Percentiles rank a stretch among this genome's conserved stretches.
Conservation (phyloP, 352 stramenopile genomes). For the Pythium plurisporium region DNA sequence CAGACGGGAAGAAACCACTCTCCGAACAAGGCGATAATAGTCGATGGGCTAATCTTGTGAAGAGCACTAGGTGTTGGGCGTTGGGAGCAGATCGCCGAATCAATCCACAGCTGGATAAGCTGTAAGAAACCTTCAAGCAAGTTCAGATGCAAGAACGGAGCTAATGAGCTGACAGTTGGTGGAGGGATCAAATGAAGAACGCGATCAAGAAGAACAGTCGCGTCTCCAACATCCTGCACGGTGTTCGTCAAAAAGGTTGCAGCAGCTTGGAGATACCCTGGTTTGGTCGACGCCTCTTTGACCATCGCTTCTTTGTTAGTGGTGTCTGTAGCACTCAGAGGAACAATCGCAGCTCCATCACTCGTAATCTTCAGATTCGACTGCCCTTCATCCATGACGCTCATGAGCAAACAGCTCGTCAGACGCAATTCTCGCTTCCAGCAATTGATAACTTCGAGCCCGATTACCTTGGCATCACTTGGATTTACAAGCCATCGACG, state of each 20-base stretch:
- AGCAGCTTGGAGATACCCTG: slow-evolving; percentile 66
- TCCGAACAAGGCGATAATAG: slow-evolving; percentile 75
- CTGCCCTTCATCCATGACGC: slow-evolving; percentile 70
- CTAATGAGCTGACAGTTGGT: slow-evolving; percentile 55
- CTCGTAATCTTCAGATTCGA: slow-evolving; percentile 62
- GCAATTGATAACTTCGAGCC: slow-evolving; percentile 68
- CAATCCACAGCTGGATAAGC: slow-evolving; percentile 75
- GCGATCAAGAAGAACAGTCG: slow-evolving; percentile 74
- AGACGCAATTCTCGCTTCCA: slow-evolving; percentile 84
- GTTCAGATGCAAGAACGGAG: slow-evolving; percentile 59
- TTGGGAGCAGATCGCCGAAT: slow-evolving; percentile 66
- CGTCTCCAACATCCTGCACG: slow-evolving; percentile 49
- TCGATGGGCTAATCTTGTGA: slow-evolving; percentile 75
- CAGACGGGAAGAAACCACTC: slow-evolving; percentile 87
- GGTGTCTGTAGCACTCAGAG: slow-evolving; percentile 27
- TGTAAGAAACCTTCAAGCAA: slow-evolving; percentile 76
- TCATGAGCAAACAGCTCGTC: slow-evolving; percentile 77
- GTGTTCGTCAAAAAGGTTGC: slow-evolving; percentile 67
- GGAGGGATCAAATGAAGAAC: slow-evolving; percentile 77
- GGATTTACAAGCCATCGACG: slow-evolving; percentile 71
- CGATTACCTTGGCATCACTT: slow-evolving; percentile 52
- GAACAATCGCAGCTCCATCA: slow-evolving; percentile 52
- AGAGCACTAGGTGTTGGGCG: slow-evolving; percentile 48
- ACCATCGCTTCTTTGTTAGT: slow-evolving; percentile 4
- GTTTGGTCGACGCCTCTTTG: slow-evolving; percentile 43